phyloP scores from a whole-genome alignment of 2,329 filamentous ascomycete genomes.

The Colletotrichum neosansevieriae region DNA sequence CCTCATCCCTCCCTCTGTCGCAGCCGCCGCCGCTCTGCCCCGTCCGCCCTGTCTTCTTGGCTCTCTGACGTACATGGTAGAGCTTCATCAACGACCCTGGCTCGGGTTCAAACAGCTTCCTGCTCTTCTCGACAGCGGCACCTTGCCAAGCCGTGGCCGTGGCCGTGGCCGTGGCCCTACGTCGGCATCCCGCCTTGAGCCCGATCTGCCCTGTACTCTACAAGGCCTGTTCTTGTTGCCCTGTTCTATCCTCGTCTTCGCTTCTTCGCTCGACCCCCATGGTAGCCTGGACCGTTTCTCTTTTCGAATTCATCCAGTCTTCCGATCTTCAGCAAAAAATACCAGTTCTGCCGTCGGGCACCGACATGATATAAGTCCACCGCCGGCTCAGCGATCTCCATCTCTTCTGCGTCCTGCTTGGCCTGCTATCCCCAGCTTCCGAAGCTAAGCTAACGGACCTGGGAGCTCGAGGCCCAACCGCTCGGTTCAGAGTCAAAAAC shows the following conservation, averaged over 20 bases:
- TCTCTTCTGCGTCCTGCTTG: background rate
- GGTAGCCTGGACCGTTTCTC: constrained; percentile 26
- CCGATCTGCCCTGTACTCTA: constrained; percentile 34
- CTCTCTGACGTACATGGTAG: constrained; percentile 38
- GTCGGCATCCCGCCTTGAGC: constrained; percentile 36
- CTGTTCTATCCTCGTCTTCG: constrained; percentile 20
- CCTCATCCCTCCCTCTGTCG: too few relatives aligned
- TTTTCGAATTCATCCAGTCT: constrained; percentile 35
- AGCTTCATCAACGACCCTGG: constrained; percentile 39
- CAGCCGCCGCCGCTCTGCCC: constrained; percentile 17
- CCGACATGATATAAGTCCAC: constrained; percentile 38
- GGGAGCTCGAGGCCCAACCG: constrained; percentile 35
- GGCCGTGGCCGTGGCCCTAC: constrained; percentile 26
- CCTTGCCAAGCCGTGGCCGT: constrained; percentile 32
- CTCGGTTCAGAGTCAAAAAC: constrained; percentile 38
- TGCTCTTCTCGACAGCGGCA: constrained; percentile 36
- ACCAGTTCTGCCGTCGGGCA: constrained; percentile 38
- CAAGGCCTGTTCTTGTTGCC: constrained; percentile 28
- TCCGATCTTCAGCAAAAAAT: constrained; percentile 34
- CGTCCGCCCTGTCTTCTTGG: constrained; percentile 38
- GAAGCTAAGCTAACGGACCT: constrained; percentile 35
- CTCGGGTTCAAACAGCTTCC: constrained; percentile 38
- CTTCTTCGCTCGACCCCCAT: constrained; percentile 22
- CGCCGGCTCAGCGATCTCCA: constrained; percentile 23
- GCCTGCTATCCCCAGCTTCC: constrained; percentile 22